Conservation (phyloP, 805 yeast genomes). For the Cyberlindnera euphorbiiphila region DNA sequence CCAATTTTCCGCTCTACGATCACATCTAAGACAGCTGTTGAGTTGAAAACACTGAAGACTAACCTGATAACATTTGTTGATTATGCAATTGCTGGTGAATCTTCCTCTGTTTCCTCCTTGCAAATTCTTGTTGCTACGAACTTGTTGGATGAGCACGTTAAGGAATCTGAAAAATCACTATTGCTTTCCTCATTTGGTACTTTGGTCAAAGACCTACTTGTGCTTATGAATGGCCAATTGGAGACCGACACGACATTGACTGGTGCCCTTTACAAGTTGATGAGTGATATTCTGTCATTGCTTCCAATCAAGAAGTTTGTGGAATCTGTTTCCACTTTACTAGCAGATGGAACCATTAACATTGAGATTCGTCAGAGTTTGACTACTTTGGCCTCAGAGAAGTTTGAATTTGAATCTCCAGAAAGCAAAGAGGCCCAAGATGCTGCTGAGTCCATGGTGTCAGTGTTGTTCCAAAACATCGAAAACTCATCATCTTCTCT, state of each 20-base stretch:
- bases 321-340: conserved; percentile 48
- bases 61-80: conserved; percentile 56
- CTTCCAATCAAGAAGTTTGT: conserved; percentile 76
- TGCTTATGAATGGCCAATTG: conserved; percentile 27
- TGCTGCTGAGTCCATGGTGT: conserved; percentile 50
- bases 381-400: conserved; percentile 57
- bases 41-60: conserved; percentile 44
- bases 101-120: conserved; percentile 42
- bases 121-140: conserved; percentile 51
- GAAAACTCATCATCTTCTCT: conserved; percentile 33
- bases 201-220: conserved; percentile 20
- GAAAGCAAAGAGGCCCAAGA: conserved; percentile 45
- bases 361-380: conserved; percentile 56
- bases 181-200: conserved; percentile 20
- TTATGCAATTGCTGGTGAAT: conserved; percentile 33
- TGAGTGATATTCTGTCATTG: conserved; percentile 61
- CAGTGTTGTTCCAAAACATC: conserved; percentile 42
- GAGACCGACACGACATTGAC: background rate
- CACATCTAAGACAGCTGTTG: conserved; percentile 45
- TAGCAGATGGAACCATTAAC: conserved; percentile 30
- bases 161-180: conserved; percentile 9
- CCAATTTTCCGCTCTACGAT: conserved; percentile 63
- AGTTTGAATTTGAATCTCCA: conserved; percentile 64
- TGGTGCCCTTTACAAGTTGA: conserved; percentile 28
- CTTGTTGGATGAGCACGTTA: conserved; percentile 38